Conservation (phyloP, 805 yeast genomes). For the Helenozyma baotianmanensis region DNA sequence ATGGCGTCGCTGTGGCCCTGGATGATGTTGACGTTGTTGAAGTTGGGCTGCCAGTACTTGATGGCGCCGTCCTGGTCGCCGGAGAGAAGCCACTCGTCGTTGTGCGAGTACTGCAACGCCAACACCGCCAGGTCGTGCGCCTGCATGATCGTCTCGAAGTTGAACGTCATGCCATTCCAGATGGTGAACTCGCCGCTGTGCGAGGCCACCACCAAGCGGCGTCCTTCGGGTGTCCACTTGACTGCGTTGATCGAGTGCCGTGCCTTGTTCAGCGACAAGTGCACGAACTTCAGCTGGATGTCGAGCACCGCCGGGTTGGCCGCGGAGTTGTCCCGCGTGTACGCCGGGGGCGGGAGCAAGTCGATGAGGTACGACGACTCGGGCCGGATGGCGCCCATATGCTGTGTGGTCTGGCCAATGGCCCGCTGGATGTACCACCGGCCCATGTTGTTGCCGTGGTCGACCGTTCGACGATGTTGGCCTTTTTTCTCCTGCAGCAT, state of each 20-base stretch:
- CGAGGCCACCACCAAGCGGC: constrained; percentile 83
- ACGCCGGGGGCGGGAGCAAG: constrained; percentile 62
- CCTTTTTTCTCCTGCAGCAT: constrained; percentile 47
- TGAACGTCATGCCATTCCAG: constrained; percentile 95
- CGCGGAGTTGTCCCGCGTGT: constrained; percentile 33
- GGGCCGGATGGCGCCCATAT: constrained; percentile 57
- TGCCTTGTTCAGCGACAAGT: constrained; percentile 84
- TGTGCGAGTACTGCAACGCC: constrained; percentile 74
- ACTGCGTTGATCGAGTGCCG: constrained; percentile 85
- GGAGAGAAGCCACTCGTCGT: constrained; percentile 90
- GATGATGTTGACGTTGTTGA: constrained; percentile 86
- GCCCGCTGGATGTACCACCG: constrained; percentile 49
- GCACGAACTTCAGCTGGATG: constrained; percentile 77
- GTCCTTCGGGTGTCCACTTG: constrained; percentile 96
- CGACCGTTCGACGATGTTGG: constrained; percentile 65
- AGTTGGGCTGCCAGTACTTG: constrained; percentile 97
- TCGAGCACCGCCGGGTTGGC: constrained; percentile 49
- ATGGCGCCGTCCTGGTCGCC: constrained; percentile 91
- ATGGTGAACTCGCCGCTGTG: constrained; percentile 94
- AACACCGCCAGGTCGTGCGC: constrained; percentile 93
- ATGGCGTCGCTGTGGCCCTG: constrained; percentile 75
- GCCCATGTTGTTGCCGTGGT: constrained; percentile 72
- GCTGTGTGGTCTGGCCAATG: constrained; percentile 40
- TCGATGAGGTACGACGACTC: constrained; percentile 63
- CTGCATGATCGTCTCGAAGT: constrained; percentile 96